Conservation (phyloP, 2,329 filamentous ascomycete species). For the Lachnellula willkommii region DNA sequence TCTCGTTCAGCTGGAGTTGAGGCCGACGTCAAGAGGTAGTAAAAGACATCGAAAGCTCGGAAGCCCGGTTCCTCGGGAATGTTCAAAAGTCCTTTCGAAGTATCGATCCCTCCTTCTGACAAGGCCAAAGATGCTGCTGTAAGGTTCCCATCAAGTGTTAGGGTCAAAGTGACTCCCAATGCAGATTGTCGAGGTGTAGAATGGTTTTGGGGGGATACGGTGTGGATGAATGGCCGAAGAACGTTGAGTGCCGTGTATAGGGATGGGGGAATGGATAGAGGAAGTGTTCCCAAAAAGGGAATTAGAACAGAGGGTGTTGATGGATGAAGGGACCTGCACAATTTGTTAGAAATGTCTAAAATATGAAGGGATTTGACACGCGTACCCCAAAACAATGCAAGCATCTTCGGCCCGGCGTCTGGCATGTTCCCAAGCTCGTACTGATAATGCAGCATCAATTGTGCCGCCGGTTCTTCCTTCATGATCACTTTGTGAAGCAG, state of each 20-base stretch:
- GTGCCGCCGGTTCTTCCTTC: constrained; percentile 69
- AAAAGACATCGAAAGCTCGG: constrained; percentile 95
- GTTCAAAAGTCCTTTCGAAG: constrained; percentile 69
- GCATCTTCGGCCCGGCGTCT: constrained; percentile 90
- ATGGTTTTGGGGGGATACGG: constrained; percentile 85
- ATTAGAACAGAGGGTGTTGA: constrained; percentile 79
- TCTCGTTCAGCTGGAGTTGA: constrained; percentile 86
- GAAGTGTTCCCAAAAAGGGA: constrained; percentile 76
- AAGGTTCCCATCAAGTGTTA: constrained; percentile 75
- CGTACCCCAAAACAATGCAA: constrained; percentile 82
- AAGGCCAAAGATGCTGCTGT: constrained; percentile 70
- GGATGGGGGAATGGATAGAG: constrained; percentile 68
- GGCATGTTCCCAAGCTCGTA: constrained; percentile 92
- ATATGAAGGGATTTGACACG: constrained; percentile 9
- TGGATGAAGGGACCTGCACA: constrained; percentile 73
- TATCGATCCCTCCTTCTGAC: constrained; percentile 84
- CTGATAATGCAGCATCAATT: constrained; percentile 71
- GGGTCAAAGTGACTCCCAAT: constrained; percentile 72
- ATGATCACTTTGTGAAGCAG: constrained; percentile 63
- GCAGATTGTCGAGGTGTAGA: constrained; percentile 74
- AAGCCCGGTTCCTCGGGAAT: constrained; percentile 76
- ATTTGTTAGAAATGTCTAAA: constrained; percentile 6
- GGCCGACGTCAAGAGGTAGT: constrained; percentile 89
- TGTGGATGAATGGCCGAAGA: constrained; percentile 78
- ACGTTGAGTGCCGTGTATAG: constrained; percentile 76